Evolutionary conservation across 805 yeast genomes (phyloP).

Genomic region (Yarrowia deformans): DNA sequence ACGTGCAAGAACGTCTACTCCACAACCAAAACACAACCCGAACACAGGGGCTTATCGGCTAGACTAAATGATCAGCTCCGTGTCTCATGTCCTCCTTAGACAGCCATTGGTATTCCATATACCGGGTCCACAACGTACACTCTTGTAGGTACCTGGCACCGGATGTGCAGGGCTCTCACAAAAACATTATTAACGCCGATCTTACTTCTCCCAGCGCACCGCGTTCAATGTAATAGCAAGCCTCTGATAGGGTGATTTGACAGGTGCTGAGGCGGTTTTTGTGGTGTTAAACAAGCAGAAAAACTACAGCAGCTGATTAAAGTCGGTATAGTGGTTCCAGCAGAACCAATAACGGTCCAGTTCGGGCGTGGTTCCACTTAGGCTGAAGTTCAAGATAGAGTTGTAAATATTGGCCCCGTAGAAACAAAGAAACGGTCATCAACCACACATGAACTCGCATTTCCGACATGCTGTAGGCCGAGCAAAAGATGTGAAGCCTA

Average conservation of each 20-base stretch:
- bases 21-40: no score
- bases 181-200: not conserved
- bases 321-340: not conserved
- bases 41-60: no score
- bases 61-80: not conserved
- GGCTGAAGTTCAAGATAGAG: not conserved
- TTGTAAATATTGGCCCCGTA: not conserved
- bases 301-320: not conserved
- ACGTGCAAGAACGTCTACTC: no score
- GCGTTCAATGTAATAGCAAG: not conserved
- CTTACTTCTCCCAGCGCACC: not conserved
- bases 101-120: not conserved
- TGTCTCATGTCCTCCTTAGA: not conserved
- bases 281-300: not conserved
- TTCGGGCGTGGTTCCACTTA: no score
- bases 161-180: not conserved
- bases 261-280: not conserved
- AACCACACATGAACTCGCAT: slow-evolving; percentile 7
- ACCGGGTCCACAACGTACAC: not conserved
- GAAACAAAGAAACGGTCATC: slow-evolving; percentile 14
- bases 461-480: not conserved
- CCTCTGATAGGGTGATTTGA: not conserved
- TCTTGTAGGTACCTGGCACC: no score
- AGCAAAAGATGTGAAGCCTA: no score
- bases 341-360: no score